Evolutionary conservation across 2,329 filamentous ascomycete species (phyloP), one percentile per base, ranked within the genome.

Genomic region (Thielaviopsis cerberus): DNA sequence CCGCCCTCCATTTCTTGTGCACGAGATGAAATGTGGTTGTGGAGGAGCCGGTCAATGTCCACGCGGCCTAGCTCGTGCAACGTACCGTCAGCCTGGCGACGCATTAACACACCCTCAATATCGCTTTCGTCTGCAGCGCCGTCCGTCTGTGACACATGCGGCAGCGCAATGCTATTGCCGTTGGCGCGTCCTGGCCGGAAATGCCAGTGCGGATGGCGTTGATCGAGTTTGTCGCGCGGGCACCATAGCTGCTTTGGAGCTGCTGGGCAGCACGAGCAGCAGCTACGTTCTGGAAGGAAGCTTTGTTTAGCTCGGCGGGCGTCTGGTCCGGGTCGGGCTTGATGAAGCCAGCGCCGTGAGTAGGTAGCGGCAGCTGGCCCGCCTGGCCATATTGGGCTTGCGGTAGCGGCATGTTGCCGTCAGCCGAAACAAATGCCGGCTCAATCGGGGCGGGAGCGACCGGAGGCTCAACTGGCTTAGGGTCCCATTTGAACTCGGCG

Each of bases 401-500:
- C 51, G 66, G 67, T 54, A 68, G 63, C 54, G 66, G 65, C 56
- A 70, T 67, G 30, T 67, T 65, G 10, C 55, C 30, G 51, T 57
- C 57, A 1, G 60, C n/a, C 10, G 58, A 37, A 1, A 54, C 37
- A 51, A 53, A 59, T 15, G 62, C 59, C 37, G 65, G 64, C 41
- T 62, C 59, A 25, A 64, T 58, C 26, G 65, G 55, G 51, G 34
- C 55, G 48, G 63, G 62, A 22, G 67, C 20, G 63, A 64, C 62
- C 64, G 68, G 54, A 67, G 71, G 62, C 66, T 72, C 67, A 69
- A 66, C 83, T 54, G 85, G 84, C 67, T 86, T 83, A 51, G 92
- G 91, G 68, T 98, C 92, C 92, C 92, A 98, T 11, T 92, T 91
- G 69, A 97, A 96, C 59, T 80, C 76, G 61, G 92, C 92, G 62